Conservation (phyloP, 345 rosid species). For the Gossypium raimondii region DNA sequence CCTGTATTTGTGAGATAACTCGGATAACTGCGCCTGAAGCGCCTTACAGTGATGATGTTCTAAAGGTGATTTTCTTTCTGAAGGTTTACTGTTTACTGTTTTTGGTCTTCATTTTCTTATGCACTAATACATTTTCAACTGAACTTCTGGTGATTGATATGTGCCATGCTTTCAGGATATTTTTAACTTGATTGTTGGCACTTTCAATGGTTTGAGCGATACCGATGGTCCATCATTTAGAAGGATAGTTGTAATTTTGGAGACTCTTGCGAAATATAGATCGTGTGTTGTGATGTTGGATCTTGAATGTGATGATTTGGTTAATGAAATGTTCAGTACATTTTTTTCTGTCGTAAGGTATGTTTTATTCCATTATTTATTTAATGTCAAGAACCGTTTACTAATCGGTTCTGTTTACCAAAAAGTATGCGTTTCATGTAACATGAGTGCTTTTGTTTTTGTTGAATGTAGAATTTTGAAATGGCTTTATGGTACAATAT, state of each 20-base stretch:
- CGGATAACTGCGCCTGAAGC: constrained; percentile 99
- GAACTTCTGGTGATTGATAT: constrained; percentile 19
- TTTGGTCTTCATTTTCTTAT: constrained; percentile 6
- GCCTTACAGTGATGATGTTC: constrained; percentile 73
- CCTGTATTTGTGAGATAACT: constrained; percentile 93
- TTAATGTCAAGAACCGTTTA: constrained; percentile 54
- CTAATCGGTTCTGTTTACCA: neutral
- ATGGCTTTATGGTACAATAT: neutral
- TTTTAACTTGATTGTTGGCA: constrained; percentile 75
- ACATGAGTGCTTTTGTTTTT: neutral
- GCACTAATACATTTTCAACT: constrained; percentile 8
- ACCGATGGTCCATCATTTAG: constrained; percentile 83
- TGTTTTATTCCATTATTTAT: constrained; percentile 25
- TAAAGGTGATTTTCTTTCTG: constrained; percentile 54
- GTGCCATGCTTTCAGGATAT: constrained; percentile 56
- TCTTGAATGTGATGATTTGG: constrained; percentile 91
- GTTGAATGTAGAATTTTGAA: constrained; percentile 3
- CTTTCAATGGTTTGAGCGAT: constrained; percentile 82
- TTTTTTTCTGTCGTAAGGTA: constrained; percentile 89
- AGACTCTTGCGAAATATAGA: constrained; percentile 91
- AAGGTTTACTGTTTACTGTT: constrained; percentile 13
- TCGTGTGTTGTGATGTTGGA: constrained; percentile 98
- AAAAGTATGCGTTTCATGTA: neutral
- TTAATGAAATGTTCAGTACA: constrained; percentile 84
- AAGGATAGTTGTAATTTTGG: constrained; percentile 87